Base-by-base conservation (phyloP, 805 yeast species). In the Saccharomycopsis lassenensis region DNA sequence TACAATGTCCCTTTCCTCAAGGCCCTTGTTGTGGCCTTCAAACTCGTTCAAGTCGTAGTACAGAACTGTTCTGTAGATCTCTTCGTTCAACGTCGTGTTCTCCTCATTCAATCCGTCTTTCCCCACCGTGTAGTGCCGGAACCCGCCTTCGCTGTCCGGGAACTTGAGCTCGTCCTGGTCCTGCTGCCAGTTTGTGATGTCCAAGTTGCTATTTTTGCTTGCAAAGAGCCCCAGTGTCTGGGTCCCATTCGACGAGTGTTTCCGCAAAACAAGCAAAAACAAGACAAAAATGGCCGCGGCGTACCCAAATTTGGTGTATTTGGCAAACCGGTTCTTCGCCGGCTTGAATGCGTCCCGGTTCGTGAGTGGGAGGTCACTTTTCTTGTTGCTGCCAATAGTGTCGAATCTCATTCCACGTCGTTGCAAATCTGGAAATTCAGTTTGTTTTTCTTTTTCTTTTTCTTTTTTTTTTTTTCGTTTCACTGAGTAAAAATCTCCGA, bases 1-100 rank as follows among this genome's bases (percentile, higher is more conserved):
- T 10, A 84, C 74, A 32, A 74, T 69, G 44, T 84, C 93, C 10
- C 73, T 69, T 12, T 65, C 55, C 6, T 46, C 50, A 11, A 53
- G 54, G 11, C 82, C 85, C 27, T 63, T 58, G 1, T 63, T 49
- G 1, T 67, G 46, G 2, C 86, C 87, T 32, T 53, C 58, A 49
- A 63, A 80, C 26, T 71, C 65, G 39, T 63, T 63, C 46, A 81
- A 59, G 48, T 81, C 89, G 48, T 74, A 79, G 49, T 70, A 81
- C 36, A 77, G 77, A 12, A 76, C 76, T 0, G 69, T 59, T 3
- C 67, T 59, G 23, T 57, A 64, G 39, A 62, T 57, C 12, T 64
- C 48, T 37, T 61, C 61, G 14, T 65, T 65, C 7, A 54, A 33
- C 31, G 61, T 65, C 15, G 43, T 32, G 12, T 55, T 49, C 15